Base-by-base conservation (phyloP, 2,329 filamentous ascomycete genomes). In the Colletotrichum tofieldiae region DNA sequence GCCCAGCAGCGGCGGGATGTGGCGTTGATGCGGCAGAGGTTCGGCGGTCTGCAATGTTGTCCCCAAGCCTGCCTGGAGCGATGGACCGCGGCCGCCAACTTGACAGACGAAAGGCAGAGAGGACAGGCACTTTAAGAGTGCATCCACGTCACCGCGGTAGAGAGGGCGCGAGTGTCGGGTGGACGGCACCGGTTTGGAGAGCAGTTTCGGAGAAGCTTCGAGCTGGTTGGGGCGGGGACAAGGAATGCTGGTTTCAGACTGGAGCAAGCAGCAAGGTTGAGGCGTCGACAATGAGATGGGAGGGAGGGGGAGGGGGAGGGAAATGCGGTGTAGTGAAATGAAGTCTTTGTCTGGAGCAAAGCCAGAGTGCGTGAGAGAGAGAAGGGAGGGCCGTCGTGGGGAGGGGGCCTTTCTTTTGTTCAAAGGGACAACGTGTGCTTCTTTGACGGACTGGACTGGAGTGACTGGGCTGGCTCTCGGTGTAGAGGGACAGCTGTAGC, bases 231-330 rank as follows among this genome's bases (percentile, higher is more conserved):
- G 65, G 65, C 65, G 65, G 58, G 37, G 63, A 43, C 65, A 51
- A 68, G 69, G 69, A 58, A 72, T 52, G 52, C 43, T 58, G 43
- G 58, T 72, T 72, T 72, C 69, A 72, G 69, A 45, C 52, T 51
- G 58, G 56, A 58, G 58, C 58, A 63, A 39, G 60, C 23, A 37
- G 45, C 58, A 45, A 58, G 69, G 65, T 69, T 72, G 59, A 58
- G 58, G 58, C 39, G 69, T 37, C 20, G 65, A 63, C 37, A 37
- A 35, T 23, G 37, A 51, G 43, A 12, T 41, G 51, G 62, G 54
- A 51, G 45, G 59, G 37, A 47, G 35, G 16, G 29, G 47, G 41
- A 16, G 49, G 12, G n/a, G 11, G 56, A 56, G 51, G 32, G 26
- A 32, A 45, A 55, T 26, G 39, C 37, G 61, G 32, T 43, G 32